phyloP scores from a whole-genome alignment of 768 basidiomycete species.

The Termitomyces sp. region DNA sequence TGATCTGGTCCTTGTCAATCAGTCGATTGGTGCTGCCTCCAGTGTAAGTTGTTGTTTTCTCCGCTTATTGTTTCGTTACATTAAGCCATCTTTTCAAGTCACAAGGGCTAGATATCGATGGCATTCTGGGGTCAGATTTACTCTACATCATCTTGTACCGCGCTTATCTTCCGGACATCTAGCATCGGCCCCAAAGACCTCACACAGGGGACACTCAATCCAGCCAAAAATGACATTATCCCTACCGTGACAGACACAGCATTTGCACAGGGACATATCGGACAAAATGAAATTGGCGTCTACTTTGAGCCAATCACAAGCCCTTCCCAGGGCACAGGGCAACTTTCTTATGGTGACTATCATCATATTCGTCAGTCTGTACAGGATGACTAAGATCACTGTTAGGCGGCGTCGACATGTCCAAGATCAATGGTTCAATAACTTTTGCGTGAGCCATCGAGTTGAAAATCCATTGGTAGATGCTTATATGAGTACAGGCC shows the following conservation, averaged over 20 bases:
- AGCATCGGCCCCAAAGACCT: slow-evolving; percentile 61
- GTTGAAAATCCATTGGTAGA: background rate
- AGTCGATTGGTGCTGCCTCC: slow-evolving; percentile 64
- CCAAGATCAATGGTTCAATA: slow-evolving; percentile 38
- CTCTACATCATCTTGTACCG: background rate
- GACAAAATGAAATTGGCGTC: slow-evolving; percentile 38
- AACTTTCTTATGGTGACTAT: slow-evolving; percentile 53
- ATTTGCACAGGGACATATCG: slow-evolving; percentile 34
- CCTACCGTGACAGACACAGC: slow-evolving; percentile 59
- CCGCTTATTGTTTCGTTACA: background rate
- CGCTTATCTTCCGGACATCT: background rate
- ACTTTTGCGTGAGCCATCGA: slow-evolving; percentile 32
- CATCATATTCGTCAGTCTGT: slow-evolving; percentile 5
- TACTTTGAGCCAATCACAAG: slow-evolving; percentile 46
- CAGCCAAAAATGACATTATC: slow-evolving; percentile 20
- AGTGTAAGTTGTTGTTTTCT: slow-evolving; percentile 10
- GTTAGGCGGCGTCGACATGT: background rate
- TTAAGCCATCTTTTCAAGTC: slow-evolving; percentile 19
- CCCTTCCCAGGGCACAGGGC: slow-evolving; percentile 36
- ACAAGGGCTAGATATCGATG: slow-evolving; percentile 50
- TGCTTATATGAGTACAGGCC: slow-evolving; percentile 24
- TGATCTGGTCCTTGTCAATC: slow-evolving; percentile 44
- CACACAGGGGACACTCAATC: slow-evolving; percentile 38
- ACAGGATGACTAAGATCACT: background rate
- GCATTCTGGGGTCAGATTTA: slow-evolving; percentile 53